Base-by-base conservation (phyloP, 2,329 filamentous ascomycete genomes). In the Pyricularia sp. region DNA sequence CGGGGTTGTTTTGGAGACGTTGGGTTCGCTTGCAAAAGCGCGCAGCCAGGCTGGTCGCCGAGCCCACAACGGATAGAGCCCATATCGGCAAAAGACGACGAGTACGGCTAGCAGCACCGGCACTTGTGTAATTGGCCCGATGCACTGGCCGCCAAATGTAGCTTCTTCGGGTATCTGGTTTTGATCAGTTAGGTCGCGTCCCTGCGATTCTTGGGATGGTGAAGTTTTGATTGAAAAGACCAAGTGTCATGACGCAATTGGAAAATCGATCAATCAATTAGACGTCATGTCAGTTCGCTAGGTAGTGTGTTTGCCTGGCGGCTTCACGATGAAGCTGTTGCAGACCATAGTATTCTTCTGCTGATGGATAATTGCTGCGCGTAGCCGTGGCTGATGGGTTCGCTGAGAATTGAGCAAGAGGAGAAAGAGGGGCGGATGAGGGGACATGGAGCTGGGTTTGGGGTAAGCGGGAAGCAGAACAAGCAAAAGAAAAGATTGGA, bases 31-130 rank as follows among this genome's bases (percentile, higher is more conserved):
- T 4, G 73, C 73, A 65, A 77, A 75, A 28, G 65, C 68, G 60
- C 72, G 73, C 59, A 77, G 68, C 74, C 74, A 77, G 9, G 70
- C 9, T 3, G 74, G 73, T 19, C 75, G 73, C 8, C 70, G 68
- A 1, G 65, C 66, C 74, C 74, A 75, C 1, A 73, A 31, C 2
- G 74, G 72, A 1, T 67, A 67, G 19, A 74, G 61, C 4, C 66
- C 70, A 55, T 76, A 76, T 30, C 72, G 72, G 63, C 73, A 67
- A 1, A 73, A 26, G 12, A 75, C 65, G 7, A 73, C 68, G 44
- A 72, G 16, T 4, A 75, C n/a, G 2, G 75, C 69, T 7, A 71
- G 64, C 68, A 69, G 72, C 5, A 72, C 64, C 5, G 75, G 75
- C 33, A 75, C 60, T 61, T 74, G 72, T 33, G 71, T 70, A 24